Evolutionary conservation across 129 eudicot species (phyloP).

Genomic region (sunflower (Helianthus annuus)): DNA sequence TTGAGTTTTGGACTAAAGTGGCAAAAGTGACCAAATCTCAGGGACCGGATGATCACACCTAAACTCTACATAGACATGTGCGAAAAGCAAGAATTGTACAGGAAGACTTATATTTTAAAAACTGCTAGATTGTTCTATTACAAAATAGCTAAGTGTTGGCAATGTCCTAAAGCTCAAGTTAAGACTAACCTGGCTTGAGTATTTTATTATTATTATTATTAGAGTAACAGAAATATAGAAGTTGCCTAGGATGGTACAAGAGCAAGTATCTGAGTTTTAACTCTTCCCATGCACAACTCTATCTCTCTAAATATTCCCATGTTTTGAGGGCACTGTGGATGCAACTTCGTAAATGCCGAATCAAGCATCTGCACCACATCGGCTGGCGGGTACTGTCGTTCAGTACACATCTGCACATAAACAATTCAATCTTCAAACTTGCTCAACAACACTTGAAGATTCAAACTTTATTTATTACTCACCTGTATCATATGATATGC

Average conservation of each 20-base stretch:
- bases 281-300: conserved; percentile 62
- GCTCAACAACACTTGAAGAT: not conserved
- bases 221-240: not conserved
- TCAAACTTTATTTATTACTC: not conserved
- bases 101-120: conserved; percentile 5
- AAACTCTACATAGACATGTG: not conserved
- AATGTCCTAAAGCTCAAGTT: conserved; percentile 36
- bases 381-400: conserved; percentile 56
- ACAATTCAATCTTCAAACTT: not conserved
- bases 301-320: conserved; percentile 55
- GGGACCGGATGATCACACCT: not conserved
- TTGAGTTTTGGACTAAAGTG: too few species aligned
- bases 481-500: conserved; percentile 62
- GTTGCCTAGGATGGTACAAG: conserved; percentile 50
- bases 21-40: too few species aligned
- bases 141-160: conserved; percentile 27
- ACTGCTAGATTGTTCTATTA: conserved; percentile 31
- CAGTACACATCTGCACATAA: conserved; percentile 60
- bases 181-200: conserved; percentile 28
- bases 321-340: conserved; percentile 52
- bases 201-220: conserved; percentile 22
- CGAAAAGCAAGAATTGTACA: conserved; percentile 15
- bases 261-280: conserved; percentile 61
- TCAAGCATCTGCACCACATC: conserved; percentile 70
- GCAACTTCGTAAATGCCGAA: conserved; percentile 49